These are phyloP conservation scores for Hypoxylon sp. DNA, from an alignment of 2,329 filamentous ascomycete species.

Conservation along the genomic window DNA sequence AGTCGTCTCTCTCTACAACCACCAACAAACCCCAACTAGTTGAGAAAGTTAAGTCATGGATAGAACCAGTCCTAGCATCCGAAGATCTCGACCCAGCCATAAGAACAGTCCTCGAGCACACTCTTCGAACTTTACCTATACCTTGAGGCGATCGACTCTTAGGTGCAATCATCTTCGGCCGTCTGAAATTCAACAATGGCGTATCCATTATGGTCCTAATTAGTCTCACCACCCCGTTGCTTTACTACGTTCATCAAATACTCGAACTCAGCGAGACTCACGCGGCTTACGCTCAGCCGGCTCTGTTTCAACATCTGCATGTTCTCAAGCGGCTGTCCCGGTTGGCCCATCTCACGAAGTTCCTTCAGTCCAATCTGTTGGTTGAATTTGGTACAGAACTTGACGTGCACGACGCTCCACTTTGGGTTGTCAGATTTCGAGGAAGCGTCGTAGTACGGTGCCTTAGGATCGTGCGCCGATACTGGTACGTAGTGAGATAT, in stretches of 20 bases:
- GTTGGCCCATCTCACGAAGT: constrained; percentile 73
- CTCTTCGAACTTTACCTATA: constrained; percentile 50
- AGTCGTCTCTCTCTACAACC: constrained; percentile 60
- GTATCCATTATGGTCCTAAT: constrained; percentile 18
- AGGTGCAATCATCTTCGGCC: not conserved
- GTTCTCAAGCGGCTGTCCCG: constrained; percentile 70
- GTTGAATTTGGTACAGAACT: constrained; percentile 85
- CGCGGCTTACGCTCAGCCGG: constrained; percentile 84
- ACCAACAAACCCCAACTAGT: constrained; percentile 62
- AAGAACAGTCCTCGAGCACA: constrained; percentile 67
- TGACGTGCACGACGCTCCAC: constrained; percentile 92
- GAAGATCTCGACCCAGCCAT: constrained; percentile 69
- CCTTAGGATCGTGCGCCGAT: constrained; percentile 76
- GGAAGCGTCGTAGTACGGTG: constrained; percentile 87
- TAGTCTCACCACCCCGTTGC: constrained; percentile 50
- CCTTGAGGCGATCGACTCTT: constrained; percentile 37
- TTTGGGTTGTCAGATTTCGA: constrained; percentile 77
- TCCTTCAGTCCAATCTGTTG: constrained; percentile 78
- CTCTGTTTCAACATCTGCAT: constrained; percentile 88
- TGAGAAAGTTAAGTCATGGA: constrained; percentile 66
- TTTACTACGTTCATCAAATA: constrained; percentile 69
- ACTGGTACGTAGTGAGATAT: constrained; percentile 59
- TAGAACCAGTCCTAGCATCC: constrained; percentile 64
- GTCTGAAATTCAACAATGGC: not conserved
- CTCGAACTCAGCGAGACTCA: constrained; percentile 74